A percentile compares a stretch with the other conserved stretches of the same genome.
These are phyloP conservation scores for Cornus kousa DNA, from an alignment of 148 eudicot genomes.

Conservation along the genomic window DNA sequence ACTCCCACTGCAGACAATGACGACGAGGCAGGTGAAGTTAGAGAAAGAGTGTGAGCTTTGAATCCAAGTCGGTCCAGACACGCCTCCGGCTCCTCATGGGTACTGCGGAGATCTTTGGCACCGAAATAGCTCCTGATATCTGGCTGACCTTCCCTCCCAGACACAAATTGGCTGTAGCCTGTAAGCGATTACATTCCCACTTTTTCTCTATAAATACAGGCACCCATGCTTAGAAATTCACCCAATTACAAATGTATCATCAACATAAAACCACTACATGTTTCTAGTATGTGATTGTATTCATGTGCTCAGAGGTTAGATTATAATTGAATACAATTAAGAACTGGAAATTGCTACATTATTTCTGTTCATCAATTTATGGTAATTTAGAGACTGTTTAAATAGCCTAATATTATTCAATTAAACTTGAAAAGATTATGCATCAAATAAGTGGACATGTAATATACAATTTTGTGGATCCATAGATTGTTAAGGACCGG, in stretches of 20 bases:
- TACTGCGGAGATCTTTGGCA: constrained; percentile 86
- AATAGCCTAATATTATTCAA: too few relatives aligned
- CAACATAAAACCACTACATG: too few relatives aligned
- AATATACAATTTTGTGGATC: background rate
- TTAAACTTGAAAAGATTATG: too few relatives aligned
- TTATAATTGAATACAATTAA: too few relatives aligned
- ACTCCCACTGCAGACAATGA: background rate
- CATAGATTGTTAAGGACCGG: too few relatives aligned
- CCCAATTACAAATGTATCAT: too few relatives aligned
- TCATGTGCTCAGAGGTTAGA: too few relatives aligned
- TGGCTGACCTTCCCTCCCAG: constrained; percentile 85
- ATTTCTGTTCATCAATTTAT: too few relatives aligned
- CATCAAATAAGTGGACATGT: too few relatives aligned
- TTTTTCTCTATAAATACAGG: background rate
- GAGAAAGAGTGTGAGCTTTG: constrained; percentile 87
- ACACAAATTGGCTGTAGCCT: constrained; percentile 86
- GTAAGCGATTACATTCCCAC: constrained; percentile 28
- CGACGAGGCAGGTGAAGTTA: constrained; percentile 57
- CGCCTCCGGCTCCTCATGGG: constrained; percentile 66
- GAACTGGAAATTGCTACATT: too few relatives aligned
- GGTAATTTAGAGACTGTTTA: too few relatives aligned
- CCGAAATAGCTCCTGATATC: constrained; percentile 83
- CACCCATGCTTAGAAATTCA: background rate
- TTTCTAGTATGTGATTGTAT: too few relatives aligned
- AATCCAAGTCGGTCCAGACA: constrained; percentile 64